Conservation (phyloP, 257 asterid species). For the Capsicum rhomboideum region DNA sequence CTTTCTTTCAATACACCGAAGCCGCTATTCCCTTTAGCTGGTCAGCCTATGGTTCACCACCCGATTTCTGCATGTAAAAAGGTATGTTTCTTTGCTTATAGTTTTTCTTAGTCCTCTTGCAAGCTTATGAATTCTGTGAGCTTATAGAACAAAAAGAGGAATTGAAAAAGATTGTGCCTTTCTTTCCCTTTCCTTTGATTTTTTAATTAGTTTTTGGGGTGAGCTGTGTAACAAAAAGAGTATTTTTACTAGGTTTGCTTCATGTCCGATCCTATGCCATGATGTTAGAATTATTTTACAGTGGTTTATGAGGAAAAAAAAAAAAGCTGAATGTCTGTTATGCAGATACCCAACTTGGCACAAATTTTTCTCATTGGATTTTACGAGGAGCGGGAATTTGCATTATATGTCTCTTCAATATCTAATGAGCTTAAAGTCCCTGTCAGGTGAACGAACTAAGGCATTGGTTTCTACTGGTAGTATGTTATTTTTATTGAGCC, state of each 20-base stretch:
- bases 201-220: background rate
- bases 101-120: background rate
- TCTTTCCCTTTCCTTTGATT: no score
- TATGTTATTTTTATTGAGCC: background rate
- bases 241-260: background rate
- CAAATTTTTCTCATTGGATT: conserved; percentile 70
- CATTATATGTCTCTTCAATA: conserved; percentile 58
- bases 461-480: conserved; percentile 3
- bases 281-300: background rate
- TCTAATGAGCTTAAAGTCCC: conserved; percentile 78
- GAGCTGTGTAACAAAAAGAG: background rate
- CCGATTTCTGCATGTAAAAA: conserved; percentile 78
- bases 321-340: background rate
- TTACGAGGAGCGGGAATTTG: conserved; percentile 67
- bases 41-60: conserved; percentile 85
- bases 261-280: background rate
- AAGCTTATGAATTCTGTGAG: no score
- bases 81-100: conserved; percentile 24
- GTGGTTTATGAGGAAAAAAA: background rate
- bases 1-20: conserved; percentile 70
- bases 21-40: conserved; percentile 80
- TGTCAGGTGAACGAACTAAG: conserved; percentile 45
- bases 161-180: no score
- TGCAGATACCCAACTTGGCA: conserved; percentile 66
- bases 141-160: no score